These are phyloP conservation scores for Chlamydomonas reinhardtii DNA, from an alignment of 163 green algal species.

Conservation along the genomic window DNA sequence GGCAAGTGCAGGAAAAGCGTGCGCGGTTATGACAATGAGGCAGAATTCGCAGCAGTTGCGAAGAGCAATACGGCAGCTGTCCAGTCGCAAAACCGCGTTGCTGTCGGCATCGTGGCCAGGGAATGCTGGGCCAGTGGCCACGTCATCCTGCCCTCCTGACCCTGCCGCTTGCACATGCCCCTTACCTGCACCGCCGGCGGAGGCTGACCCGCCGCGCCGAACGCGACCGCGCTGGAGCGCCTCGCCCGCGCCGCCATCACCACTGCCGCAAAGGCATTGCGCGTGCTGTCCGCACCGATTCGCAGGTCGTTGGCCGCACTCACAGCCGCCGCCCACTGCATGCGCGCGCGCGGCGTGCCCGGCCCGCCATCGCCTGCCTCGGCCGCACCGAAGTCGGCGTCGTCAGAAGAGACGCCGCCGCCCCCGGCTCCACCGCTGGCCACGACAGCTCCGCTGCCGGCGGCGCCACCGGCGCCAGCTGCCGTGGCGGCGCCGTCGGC, in stretches of 20 bases:
- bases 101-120: no score
- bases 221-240: neutral
- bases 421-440: neutral
- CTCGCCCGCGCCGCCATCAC: conserved; percentile 15
- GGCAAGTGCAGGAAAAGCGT: no score
- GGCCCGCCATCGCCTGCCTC: neutral
- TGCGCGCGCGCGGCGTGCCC: neutral
- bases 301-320: neutral
- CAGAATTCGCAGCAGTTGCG: no score
- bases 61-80: no score
- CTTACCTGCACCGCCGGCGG: no score
- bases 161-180: no score
- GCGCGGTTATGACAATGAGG: no score
- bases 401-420: neutral
- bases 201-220: neutral
- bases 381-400: neutral
- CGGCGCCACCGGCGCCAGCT: neutral
- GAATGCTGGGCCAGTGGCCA: no score
- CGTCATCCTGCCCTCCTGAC: no score
- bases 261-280: conserved; percentile 20
- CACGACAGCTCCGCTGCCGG: neutral
- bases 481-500: neutral
- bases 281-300: neutral
- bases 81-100: no score
- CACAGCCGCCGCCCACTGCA: conserved; percentile 25